Base-by-base conservation (phyloP, 140 eudicot genomes). In the Cichorium intybus region DNA sequence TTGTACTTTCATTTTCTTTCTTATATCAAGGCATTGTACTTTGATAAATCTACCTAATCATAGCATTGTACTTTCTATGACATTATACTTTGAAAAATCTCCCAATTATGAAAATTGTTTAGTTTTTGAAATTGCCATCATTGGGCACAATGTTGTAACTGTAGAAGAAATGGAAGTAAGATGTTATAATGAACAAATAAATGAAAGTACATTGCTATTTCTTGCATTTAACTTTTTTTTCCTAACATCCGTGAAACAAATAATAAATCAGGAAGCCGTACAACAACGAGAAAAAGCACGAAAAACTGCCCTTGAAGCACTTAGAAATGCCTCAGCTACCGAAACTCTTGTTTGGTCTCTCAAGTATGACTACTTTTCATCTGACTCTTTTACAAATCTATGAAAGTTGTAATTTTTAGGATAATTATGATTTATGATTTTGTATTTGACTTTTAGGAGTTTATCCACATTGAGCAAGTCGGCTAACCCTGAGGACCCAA, bases 231-330 rank as follows among this genome's bases (percentile, higher is more conserved):
- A 10, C 14, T 14, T 43, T 33, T 43, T 24, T n/a, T 33, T 47
- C n/a, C 41, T 52, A 33, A 62, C 16, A 37, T 37, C 50, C 21
- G 16, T 10, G 37, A 50, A 35, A n/a, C n/a, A 57, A 49, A n/a
- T 73, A 77, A 5, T 24, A 7, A 11, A n/a, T 60, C 47, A 92
- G 98, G 98, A 92, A 88, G 98, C 96, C 54, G 71, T 88, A 46
- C 95, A 83, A 70, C 98, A 83, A 62, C 72, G 84, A 39, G 98
- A 92, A 70, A 81, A 68, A 63, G 95, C 93, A 6, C 96, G 83
- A 68, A 92, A 85, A 78, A 74, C 84, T 24, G 96, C 98, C 45
- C 91, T 82, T 64, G 87, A 85, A 76, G 93, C 98, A 5, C 73
- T 92, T 24, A 62, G 98, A 72, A 84, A 88, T 49, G 95, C 96